Conservation (phyloP, 129 eudicot genomes). For the Pulicaria dysenterica region DNA sequence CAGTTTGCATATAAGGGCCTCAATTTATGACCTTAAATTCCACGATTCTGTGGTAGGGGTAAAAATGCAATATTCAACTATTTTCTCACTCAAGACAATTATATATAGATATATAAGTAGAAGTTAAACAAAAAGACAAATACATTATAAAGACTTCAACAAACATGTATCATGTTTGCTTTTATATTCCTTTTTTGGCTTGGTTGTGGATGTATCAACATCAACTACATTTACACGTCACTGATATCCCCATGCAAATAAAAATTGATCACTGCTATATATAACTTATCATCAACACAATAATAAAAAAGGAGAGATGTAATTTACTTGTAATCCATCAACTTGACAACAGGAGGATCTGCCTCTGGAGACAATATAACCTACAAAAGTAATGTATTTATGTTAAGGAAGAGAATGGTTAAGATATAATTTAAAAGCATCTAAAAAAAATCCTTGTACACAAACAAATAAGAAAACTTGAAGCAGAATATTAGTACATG, state of each 20-base stretch:
- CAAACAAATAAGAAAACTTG: not conserved
- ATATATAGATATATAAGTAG: not conserved
- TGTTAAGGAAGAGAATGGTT: not conserved
- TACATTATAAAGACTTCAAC: not conserved
- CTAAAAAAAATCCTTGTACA: not conserved
- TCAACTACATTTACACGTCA: not conserved
- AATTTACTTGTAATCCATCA: slow-evolving; percentile 87
- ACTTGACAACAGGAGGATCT: slow-evolving; percentile 88
- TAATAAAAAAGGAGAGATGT: slow-evolving; percentile 17
- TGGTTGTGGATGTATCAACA: not conserved
- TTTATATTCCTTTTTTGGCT: slow-evolving; percentile 16
- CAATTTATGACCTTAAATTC: not conserved
- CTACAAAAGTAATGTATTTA: slow-evolving; percentile 35
- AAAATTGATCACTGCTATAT: not conserved
- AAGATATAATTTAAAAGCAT: not conserved
- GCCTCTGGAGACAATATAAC: slow-evolving; percentile 89
- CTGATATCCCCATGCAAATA: slow-evolving; percentile 15
- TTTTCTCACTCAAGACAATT: not conserved
- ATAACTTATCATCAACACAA: slow-evolving; percentile 5
- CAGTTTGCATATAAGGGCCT: not conserved
- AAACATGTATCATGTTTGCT: slow-evolving; percentile 3
- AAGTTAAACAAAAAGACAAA: not conserved
- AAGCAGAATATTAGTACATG: not conserved
- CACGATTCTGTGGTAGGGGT: not conserved
- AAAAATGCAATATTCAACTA: not conserved